Evolutionary conservation across 2,329 filamentous ascomycete genomes (phyloP), one percentile per base, ranked within the genome.

Genomic region (Arachnopeziza araneosa): DNA sequence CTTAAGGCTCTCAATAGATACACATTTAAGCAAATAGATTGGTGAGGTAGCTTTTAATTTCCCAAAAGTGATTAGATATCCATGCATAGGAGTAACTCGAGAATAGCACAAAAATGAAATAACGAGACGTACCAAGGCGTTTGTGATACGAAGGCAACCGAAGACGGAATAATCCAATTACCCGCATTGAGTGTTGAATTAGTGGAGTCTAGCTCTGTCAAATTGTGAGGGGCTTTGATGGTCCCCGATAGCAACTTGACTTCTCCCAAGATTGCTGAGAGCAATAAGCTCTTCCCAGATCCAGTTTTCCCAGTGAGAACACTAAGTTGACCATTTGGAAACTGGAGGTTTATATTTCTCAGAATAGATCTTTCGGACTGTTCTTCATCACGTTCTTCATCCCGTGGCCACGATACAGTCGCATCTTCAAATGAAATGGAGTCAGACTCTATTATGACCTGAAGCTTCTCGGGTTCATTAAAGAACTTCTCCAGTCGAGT

Each of bases 251-350:
- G 71, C 1, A 92, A 70, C 62, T 93, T 89, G 1, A 85, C 84
- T 73, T 93, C 90, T 1, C 90, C 90, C 4, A 93, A 80, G 24
- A 93, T 84, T 0, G 89, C 83, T 0, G 88, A 83, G 7, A 95
- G 78, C 64, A 95, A 76, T 49, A 93, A 75, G 71, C 86, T 91
- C 75, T 93, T 93, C 19, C 90, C 90, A 9, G 85, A 85, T 0
- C 90, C 90, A 0, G 90, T 93, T 70, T 87, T 87, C 0, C 90
- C 90, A 2, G 88, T 89, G 36, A 93, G 84, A 17, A 93, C 82
- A 22, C 85, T 91, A 9, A 95, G 75, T 66, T 90, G 85, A 21
- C 84, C 83, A 19, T 78, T 73, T 0, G 89, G 90, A 66, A 93
- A 91, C 0, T 79, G 79, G 12, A 91, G 69, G 63, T 83, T 84